Base-by-base conservation (phyloP, 108 stramenopile genomes). In the Nitzschia inconspicua region DNA sequence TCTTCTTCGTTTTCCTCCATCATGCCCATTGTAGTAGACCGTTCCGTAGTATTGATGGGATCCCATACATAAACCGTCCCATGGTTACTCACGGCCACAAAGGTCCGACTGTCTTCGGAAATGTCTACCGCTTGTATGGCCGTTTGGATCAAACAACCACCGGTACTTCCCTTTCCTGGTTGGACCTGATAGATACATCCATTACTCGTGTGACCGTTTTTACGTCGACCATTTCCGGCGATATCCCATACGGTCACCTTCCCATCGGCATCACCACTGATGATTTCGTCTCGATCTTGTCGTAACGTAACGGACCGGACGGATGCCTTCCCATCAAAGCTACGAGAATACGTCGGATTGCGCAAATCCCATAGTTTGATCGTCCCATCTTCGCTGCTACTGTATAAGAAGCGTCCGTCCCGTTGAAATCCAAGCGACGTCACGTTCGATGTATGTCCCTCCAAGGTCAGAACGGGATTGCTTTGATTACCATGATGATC, bases 371-470 rank as follows among this genome's bases (percentile, higher is more conserved):
- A 99, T 8, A 97, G 54, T 48, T 91, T 90, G 23, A 96, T 81
- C 8, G 86, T 89, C 2, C 86, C 88, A 65, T 93, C 91, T 67
- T 95, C 86, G 18, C 73, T 76, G 14, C 84, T 76, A 50, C 84
- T 88, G 60, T 91, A 98, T 65, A 98, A 68, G 74, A 87, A 98
- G 24, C 91, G 64, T n/a, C 91, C 85, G 55, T 98, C 94, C 24
- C 92, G 76, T 65, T 97, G 96, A 77, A 99, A 99, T 24, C 98
- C 98, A 48, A 98, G 71, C 40, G 88, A 90, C 16, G 94, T 98
- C 10, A 98, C 97, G 61, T 88, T 90, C 0, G 78, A 64, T 14
- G 88, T 83, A 61, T 99, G 97, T 0, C 89, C 90, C 65, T 95
- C 89, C 47, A 91, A 48, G 0, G 84, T 79, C 26, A 95, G 65